These are phyloP conservation scores for Musa balbisiana DNA, from an alignment of 202 grass and related monocot genomes.

Conservation along the genomic window DNA sequence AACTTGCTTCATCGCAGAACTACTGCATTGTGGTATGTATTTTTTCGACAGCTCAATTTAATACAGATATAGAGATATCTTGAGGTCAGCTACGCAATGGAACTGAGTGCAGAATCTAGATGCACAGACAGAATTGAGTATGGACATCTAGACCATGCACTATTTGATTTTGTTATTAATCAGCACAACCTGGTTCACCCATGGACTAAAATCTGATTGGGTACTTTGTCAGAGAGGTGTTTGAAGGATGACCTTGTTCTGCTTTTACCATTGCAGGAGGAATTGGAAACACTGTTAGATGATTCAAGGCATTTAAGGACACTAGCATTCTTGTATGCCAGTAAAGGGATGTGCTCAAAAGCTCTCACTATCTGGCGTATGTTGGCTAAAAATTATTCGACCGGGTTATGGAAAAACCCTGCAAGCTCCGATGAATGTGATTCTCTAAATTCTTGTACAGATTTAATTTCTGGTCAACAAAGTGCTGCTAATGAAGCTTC, in stretches of 20 bases:
- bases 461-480: slow-evolving; percentile 43
- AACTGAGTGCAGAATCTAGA: no score
- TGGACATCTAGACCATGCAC: slow-evolving; percentile 8
- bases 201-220: no score
- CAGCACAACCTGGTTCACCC: no score
- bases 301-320: slow-evolving; percentile 76
- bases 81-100: not conserved
- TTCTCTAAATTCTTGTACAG: slow-evolving; percentile 23
- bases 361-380: slow-evolving; percentile 74
- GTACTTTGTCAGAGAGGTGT: not conserved
- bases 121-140: not conserved
- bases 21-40: slow-evolving; percentile 74
- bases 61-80: not conserved
- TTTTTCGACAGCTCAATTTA: slow-evolving; percentile 13
- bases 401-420: slow-evolving; percentile 57
- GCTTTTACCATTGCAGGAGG: slow-evolving; percentile 52
- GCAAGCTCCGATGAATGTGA: slow-evolving; percentile 22
- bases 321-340: slow-evolving; percentile 92
- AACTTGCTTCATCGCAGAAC: slow-evolving; percentile 82
- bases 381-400: slow-evolving; percentile 66
- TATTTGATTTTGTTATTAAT: not conserved
- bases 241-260: slow-evolving; percentile 19
- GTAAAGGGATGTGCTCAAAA: slow-evolving; percentile 79
- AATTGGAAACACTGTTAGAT: slow-evolving; percentile 84
- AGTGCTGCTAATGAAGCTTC: slow-evolving; percentile 76